These are phyloP conservation scores for Cyberlindnera japonica DNA, from an alignment of 805 yeast genomes.

Conservation along the genomic window DNA sequence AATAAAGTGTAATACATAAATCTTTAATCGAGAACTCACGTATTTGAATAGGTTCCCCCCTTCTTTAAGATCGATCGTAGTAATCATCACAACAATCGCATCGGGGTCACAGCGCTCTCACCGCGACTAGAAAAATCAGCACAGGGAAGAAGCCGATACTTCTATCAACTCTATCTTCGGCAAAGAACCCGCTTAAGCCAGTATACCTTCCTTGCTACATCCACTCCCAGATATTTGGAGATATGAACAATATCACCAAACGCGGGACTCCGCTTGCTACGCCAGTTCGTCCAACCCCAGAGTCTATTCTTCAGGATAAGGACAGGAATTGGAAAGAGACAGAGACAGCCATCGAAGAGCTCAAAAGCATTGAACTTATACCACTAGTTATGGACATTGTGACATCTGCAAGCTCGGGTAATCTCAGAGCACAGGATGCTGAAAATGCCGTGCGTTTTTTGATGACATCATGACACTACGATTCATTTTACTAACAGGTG, in stretches of 20 bases:
- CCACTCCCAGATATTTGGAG: neutral
- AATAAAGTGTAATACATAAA: neutral
- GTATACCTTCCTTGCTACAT: neutral
- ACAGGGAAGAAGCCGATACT: neutral
- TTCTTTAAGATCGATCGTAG: no score
- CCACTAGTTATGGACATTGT: constrained; percentile 39
- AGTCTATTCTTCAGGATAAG: constrained; percentile 9
- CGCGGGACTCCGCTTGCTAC: constrained; percentile 10
- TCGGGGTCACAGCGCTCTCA: no score
- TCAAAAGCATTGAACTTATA: constrained; percentile 34
- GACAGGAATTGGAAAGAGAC: constrained; percentile 15
- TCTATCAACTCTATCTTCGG: neutral
- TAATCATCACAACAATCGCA: neutral
- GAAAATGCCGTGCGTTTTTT: constrained; percentile 35
- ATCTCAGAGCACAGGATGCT: constrained; percentile 40
- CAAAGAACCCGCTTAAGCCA: no score
- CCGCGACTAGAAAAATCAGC: neutral
- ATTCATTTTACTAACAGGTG: neutral
- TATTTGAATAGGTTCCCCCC: no score
- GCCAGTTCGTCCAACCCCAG: constrained; percentile 13
- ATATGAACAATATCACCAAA: constrained; percentile 5
- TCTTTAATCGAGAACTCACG: no score
- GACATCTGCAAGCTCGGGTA: constrained; percentile 37
- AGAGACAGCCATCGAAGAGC: constrained; percentile 27
- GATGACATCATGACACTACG: neutral